Conservation (phyloP, 179 eudicot genomes). For the Silene coronaria region DNA sequence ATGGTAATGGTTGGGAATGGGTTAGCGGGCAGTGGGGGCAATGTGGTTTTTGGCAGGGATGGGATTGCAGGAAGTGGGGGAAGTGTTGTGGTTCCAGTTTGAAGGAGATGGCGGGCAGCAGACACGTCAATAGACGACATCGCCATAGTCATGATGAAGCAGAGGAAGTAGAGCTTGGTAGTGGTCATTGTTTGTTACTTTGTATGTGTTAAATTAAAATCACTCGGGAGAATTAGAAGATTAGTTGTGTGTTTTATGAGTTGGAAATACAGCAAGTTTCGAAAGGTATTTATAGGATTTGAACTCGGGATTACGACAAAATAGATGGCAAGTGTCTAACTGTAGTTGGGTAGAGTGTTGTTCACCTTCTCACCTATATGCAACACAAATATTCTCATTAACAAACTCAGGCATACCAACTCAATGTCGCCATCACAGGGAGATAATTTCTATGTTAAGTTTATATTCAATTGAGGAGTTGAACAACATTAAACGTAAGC, state of each 20-base stretch:
- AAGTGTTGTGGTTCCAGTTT: slow-evolving; percentile 18
- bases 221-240: too few species aligned
- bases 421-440: neutral
- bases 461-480: neutral
- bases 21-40: too few species aligned
- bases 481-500: too few species aligned
- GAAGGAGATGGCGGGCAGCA: slow-evolving; percentile 27
- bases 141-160: slow-evolving; percentile 14
- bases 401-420: neutral
- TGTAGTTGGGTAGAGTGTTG: neutral
- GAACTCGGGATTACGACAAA: neutral
- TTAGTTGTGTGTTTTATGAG: neutral
- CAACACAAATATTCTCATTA: neutral
- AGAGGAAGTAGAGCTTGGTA: slow-evolving; percentile 15
- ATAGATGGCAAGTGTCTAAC: too few species aligned
- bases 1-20: neutral
- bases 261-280: neutral
- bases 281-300: slow-evolving; percentile 22
- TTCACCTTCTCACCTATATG: slow-evolving; percentile 25
- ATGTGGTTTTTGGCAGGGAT: slow-evolving; percentile 4
- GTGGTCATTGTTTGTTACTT: slow-evolving; percentile 14
- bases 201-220: too few species aligned
- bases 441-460: neutral
- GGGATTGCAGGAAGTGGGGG: slow-evolving; percentile 25
- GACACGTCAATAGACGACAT: slow-evolving; percentile 19